phyloP scores from a whole-genome alignment of 208 protist genomes.

The Naegleria gruberi region DNA sequence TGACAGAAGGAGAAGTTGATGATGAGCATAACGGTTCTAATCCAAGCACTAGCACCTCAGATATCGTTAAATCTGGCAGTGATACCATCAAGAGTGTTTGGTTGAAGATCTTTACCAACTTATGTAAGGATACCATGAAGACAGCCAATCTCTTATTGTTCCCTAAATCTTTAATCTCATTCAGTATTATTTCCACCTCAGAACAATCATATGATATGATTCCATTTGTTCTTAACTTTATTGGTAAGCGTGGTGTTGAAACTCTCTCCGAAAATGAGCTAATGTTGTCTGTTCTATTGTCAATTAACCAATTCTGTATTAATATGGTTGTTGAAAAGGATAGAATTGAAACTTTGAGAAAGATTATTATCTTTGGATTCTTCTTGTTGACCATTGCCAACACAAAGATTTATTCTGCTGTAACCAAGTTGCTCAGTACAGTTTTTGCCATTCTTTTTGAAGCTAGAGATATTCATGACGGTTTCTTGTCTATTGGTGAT shows the following conservation, averaged over 20 bases:
- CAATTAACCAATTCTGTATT: background rate
- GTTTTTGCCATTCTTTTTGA: background rate
- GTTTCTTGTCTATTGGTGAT: background rate
- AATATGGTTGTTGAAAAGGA: background rate
- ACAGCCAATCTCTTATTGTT: background rate
- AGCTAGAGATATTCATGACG: background rate
- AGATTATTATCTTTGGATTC: background rate
- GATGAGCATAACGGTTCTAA: background rate
- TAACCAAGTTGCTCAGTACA: background rate
- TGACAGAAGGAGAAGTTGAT: background rate
- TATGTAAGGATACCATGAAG: background rate
- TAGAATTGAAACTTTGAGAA: background rate
- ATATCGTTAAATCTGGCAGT: background rate
- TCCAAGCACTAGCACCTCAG: background rate
- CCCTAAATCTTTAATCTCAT: background rate
- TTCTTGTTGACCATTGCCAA: background rate
- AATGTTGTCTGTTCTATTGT: background rate
- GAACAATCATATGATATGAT: slow-evolving; percentile 7
- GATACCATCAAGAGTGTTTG: background rate
- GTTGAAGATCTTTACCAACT: background rate
- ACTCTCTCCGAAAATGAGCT: background rate
- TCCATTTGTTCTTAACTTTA: background rate
- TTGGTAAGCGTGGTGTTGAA: background rate
- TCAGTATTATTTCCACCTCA: background rate
- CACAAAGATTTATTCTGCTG: background rate